phyloP scores from a whole-genome alignment of 2,329 filamentous ascomycete genomes.

The Cordyceps fumosorosea region DNA sequence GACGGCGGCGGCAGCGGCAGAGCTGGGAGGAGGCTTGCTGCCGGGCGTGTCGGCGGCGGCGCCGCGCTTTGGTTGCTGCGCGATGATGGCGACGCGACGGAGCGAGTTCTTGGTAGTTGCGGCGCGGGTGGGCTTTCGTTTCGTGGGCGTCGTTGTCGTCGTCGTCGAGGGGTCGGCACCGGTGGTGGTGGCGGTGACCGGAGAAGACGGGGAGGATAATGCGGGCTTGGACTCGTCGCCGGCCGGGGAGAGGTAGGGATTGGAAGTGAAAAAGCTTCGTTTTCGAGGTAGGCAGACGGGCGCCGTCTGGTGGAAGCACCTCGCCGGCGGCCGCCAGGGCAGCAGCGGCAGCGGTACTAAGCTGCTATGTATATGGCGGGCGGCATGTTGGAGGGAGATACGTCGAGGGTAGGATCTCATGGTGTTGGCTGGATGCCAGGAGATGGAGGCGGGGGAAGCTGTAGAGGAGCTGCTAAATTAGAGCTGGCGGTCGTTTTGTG shows the following conservation, averaged over 20 bases:
- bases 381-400: constrained; percentile 26
- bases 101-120: constrained; percentile 62
- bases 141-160: constrained; percentile 25
- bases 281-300: constrained; percentile 42
- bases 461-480: too few relatives aligned
- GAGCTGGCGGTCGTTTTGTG: too few relatives aligned
- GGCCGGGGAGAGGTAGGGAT: constrained; percentile 44
- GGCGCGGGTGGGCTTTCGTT: constrained; percentile 41
- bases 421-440: constrained; percentile 12
- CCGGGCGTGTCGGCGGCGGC: constrained; percentile 17
- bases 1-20: constrained; percentile 14
- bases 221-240: constrained; percentile 21
- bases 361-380: constrained; percentile 25
- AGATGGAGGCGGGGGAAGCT: too few relatives aligned
- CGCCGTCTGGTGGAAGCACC: constrained; percentile 41
- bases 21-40: neutral
- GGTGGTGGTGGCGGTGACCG: constrained; percentile 38
- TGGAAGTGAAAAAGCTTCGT: constrained; percentile 61
- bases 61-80: constrained; percentile 52
- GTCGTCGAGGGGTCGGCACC: constrained; percentile 35
- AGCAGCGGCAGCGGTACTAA: constrained; percentile 12
- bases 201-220: neutral
- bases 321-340: constrained; percentile 18
- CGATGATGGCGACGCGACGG: constrained; percentile 78
- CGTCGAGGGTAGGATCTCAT: constrained; percentile 29